Conservation (phyloP, 2,329 filamentous ascomycete genomes). For the Juglanconis juglandina region DNA sequence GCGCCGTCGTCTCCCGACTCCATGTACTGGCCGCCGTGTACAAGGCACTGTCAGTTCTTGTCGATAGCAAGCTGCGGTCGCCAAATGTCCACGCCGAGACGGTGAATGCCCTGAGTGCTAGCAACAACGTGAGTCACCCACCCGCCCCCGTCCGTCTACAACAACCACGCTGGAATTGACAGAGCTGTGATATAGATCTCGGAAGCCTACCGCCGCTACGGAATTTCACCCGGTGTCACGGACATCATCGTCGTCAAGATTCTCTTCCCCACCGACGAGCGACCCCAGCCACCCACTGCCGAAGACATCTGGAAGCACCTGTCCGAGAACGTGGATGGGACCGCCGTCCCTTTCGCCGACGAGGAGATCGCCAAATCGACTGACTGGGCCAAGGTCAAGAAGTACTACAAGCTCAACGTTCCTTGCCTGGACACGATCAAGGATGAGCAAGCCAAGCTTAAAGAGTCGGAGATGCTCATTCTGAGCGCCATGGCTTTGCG, state of each 20-base stretch:
- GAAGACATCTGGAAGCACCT: constrained; percentile 59
- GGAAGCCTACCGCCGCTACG: constrained; percentile 86
- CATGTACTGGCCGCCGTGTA: constrained; percentile 76
- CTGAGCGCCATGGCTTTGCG: constrained; percentile 76
- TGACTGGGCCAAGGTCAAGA: constrained; percentile 69
- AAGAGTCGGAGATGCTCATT: constrained; percentile 65
- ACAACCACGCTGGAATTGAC: background rate
- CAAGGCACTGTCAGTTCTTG: constrained; percentile 67
- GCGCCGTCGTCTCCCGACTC: constrained; percentile 67
- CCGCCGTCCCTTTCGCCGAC: constrained; percentile 57
- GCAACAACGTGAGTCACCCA: constrained; percentile 65
- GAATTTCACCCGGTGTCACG: constrained; percentile 68
- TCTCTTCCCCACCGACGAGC: constrained; percentile 44
- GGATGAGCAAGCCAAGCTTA: constrained; percentile 41
- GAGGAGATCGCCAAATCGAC: constrained; percentile 54
- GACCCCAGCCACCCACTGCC: constrained; percentile 40
- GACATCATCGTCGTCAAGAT: constrained; percentile 81
- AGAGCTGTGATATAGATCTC: constrained; percentile 61
- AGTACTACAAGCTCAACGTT: constrained; percentile 82
- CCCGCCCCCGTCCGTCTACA: constrained; percentile 3
- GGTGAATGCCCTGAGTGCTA: constrained; percentile 74
- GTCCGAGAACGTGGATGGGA: constrained; percentile 57
- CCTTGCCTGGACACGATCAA: constrained; percentile 45
- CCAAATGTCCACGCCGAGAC: constrained; percentile 88
- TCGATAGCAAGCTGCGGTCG: constrained; percentile 64